Evolutionary conservation across 352 stramenopile species (phyloP).

Genomic region (Phytophthora agathidicida): DNA sequence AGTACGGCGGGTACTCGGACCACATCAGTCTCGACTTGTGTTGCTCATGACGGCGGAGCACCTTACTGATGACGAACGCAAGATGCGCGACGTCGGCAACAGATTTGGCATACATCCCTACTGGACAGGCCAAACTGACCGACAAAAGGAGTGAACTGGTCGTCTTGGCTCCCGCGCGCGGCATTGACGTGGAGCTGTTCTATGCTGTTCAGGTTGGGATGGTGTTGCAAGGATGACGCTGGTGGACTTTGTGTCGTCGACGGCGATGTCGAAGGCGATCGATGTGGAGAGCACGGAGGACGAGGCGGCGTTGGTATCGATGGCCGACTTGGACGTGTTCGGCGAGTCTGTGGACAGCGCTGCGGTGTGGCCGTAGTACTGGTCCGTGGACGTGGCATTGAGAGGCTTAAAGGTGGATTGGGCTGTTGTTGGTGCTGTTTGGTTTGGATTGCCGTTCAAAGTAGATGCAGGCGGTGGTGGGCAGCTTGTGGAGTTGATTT

Average conservation of each 20-base stretch:
- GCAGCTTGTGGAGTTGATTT: slow-evolving; percentile 1
- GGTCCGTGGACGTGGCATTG: slow-evolving; percentile 1
- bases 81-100: too few relatives aligned
- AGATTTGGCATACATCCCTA: too few relatives aligned
- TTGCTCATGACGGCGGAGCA: too few relatives aligned
- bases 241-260: slow-evolving; percentile 28
- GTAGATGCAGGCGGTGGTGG: not conserved
- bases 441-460: not conserved
- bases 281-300: slow-evolving; percentile 11
- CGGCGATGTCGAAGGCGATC: slow-evolving; percentile 1
- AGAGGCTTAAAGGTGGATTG: not conserved
- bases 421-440: not conserved
- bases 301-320: slow-evolving; percentile 15
- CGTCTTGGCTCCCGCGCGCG: too few relatives aligned
- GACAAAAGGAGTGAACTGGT: too few relatives aligned
- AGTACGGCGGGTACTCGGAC: too few relatives aligned
- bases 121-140: too few relatives aligned
- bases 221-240: too few relatives aligned
- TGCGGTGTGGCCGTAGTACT: slow-evolving; percentile 14
- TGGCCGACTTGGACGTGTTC: slow-evolving; percentile 3
- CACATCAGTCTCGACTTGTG: too few relatives aligned
- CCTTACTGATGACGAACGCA: too few relatives aligned
- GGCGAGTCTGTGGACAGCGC: slow-evolving; percentile 8
- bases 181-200: too few relatives aligned
- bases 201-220: too few relatives aligned